phyloP scores from a whole-genome alignment of 192 early-diverging fungal species.

The Phycomyces blakesleeanus region DNA sequence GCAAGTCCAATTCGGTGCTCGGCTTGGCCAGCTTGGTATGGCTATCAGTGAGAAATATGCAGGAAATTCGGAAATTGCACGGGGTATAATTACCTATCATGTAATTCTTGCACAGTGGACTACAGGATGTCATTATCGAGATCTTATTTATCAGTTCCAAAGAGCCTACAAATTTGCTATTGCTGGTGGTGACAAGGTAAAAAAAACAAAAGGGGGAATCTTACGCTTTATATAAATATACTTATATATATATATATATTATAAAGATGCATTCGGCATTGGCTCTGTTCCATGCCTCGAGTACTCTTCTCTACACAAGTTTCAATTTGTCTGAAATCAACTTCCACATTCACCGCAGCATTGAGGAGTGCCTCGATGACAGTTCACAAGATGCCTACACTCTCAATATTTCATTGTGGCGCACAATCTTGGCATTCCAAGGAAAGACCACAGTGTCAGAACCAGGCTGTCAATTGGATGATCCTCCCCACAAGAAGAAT shows the following conservation, averaged over 20 bases:
- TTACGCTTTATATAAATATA: not conserved
- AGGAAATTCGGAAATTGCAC: constrained; percentile 25
- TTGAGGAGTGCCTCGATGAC: constrained; percentile 18
- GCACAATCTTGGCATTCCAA: constrained; percentile 20
- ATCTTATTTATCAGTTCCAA: constrained; percentile 17
- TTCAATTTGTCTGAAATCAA: constrained; percentile 20
- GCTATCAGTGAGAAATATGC: constrained; percentile 19
- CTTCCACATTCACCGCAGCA: constrained; percentile 10
- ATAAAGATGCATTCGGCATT: constrained; percentile 15
- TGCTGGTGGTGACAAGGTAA: constrained; percentile 29
- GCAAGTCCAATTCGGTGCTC: constrained; percentile 12
- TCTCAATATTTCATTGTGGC: constrained; percentile 11
- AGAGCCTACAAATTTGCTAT: constrained; percentile 24
- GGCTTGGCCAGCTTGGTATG: constrained; percentile 19
- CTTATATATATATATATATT: not conserved
- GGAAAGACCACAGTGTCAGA: constrained; percentile 15
- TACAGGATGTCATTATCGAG: constrained; percentile 12
- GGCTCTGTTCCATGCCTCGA: constrained; percentile 20
- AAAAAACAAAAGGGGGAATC: too few species aligned
- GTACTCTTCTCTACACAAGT: constrained; percentile 14
- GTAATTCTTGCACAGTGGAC: constrained; percentile 26
- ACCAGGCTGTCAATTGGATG: constrained; percentile 9
- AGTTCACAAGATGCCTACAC: constrained; percentile 8
- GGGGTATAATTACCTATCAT: constrained; percentile 11
- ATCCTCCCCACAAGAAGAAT: not conserved